Evolutionary conservation across 2,329 filamentous ascomycete genomes (phyloP).

Genomic region (Aaosphaeria pasadenensis): DNA sequence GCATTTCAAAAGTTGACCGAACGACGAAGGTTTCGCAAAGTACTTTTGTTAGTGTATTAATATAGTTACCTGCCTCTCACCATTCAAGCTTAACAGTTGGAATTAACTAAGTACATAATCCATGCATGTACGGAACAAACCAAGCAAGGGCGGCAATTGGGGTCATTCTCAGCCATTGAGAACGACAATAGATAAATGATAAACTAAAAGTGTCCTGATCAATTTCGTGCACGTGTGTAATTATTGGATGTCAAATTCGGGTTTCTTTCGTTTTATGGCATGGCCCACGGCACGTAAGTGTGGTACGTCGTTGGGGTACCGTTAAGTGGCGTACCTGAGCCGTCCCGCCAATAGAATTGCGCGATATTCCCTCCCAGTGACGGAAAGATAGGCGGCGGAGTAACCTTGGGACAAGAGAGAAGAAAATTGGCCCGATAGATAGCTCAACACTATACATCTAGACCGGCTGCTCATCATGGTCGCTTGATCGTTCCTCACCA

Average conservation of each 20-base stretch:
- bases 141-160: too few relatives aligned
- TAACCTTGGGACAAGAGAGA: neutral
- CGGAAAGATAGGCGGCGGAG: conserved; percentile 9
- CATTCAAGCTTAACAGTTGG: too few relatives aligned
- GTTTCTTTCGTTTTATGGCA: neutral
- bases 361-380: conserved; percentile 12
- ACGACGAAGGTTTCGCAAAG: too few relatives aligned
- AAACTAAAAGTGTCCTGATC: neutral
- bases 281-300: neutral
- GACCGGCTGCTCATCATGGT: neutral
- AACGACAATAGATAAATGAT: neutral
- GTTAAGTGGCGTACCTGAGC: neutral
- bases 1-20: too few relatives aligned
- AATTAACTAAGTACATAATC: too few relatives aligned
- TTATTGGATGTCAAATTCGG: neutral
- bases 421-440: neutral
- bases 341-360: conserved; percentile 3
- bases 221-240: neutral
- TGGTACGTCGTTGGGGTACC: neutral
- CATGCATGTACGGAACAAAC: too few relatives aligned
- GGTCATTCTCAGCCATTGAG: neutral
- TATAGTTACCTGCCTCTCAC: too few relatives aligned
- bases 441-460: conserved; percentile 1
- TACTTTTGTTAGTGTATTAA: too few relatives aligned
- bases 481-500: neutral